Percentiles rank a stretch among this genome's conserved stretches.
Evolutionary conservation across 139 green algal genomes (phyloP).

Genomic region (Chloropicon primus): DNA sequence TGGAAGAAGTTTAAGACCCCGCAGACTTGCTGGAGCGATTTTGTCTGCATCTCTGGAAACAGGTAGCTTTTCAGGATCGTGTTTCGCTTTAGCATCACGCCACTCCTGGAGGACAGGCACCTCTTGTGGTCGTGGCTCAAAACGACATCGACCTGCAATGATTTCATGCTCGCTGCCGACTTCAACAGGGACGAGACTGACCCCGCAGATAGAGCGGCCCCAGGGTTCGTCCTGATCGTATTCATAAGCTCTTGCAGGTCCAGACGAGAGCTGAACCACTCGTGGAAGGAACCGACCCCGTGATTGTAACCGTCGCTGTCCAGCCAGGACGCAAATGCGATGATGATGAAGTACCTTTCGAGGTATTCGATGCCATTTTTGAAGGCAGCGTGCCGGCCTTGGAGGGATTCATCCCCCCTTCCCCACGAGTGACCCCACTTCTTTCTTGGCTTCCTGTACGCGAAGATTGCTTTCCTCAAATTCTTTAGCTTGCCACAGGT

Average conservation of each 20-base stretch:
- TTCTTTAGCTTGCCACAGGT: conserved; percentile 56
- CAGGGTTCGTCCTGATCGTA: conserved; percentile 58
- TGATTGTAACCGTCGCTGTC: conserved; percentile 8
- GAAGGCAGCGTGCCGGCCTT: conserved; percentile 37
- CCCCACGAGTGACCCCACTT: conserved; percentile 16
- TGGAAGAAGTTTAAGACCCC: conserved; percentile 12
- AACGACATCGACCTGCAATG: background rate
- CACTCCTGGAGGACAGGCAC: conserved; percentile 50
- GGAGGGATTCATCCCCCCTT: conserved; percentile 11
- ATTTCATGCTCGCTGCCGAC: background rate
- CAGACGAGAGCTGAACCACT: conserved; percentile 47
- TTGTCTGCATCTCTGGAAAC: conserved; percentile 2
- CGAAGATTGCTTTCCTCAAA: conserved; percentile 72
- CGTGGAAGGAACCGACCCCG: conserved; percentile 13
- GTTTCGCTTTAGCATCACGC: conserved; percentile 46
- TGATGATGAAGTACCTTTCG: conserved; percentile 83
- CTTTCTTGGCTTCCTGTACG: conserved; percentile 15
- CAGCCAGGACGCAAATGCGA: conserved; percentile 71
- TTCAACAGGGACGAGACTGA: background rate
- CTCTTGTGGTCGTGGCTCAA: conserved; percentile 25
- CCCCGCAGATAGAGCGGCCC: conserved; percentile 42
- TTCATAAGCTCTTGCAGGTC: conserved; percentile 38
- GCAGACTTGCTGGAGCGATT: background rate
- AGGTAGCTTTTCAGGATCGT: conserved; percentile 81
- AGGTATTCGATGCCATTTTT: conserved; percentile 69